Conservation (phyloP, 2,329 filamentous ascomycete species). For the Akanthomyces dipterigenus region DNA sequence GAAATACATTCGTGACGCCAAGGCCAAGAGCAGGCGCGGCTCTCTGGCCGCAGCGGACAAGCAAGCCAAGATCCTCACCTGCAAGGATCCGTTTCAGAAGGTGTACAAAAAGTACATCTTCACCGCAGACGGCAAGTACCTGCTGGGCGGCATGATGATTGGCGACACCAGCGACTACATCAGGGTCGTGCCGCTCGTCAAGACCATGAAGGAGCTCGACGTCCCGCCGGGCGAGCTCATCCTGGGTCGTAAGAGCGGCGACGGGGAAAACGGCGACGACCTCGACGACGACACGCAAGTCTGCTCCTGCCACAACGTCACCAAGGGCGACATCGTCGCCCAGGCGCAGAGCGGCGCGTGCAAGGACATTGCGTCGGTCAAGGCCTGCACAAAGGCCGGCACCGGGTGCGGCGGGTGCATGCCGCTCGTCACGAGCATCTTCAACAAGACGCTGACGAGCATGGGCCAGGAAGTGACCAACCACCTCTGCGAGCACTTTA, state of each 20-base stretch:
- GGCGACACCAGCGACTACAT: slow-evolving; percentile 87
- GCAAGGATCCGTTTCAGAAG: slow-evolving; percentile 80
- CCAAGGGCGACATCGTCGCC: slow-evolving; percentile 70
- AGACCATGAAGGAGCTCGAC: slow-evolving; percentile 72
- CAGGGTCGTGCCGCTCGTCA: slow-evolving; percentile 82
- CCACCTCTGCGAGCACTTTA: slow-evolving; percentile 77
- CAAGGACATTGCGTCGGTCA: slow-evolving; percentile 75
- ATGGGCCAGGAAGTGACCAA: slow-evolving; percentile 87
- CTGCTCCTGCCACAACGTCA: slow-evolving; percentile 89
- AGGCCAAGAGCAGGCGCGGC: slow-evolving; percentile 21
- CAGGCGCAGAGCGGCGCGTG: slow-evolving; percentile 71
- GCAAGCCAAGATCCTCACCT: slow-evolving; percentile 74
- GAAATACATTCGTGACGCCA: slow-evolving; percentile 27
- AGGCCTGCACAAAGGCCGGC: slow-evolving; percentile 85
- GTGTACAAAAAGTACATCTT: slow-evolving; percentile 95
- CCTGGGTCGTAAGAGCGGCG: slow-evolving; percentile 61
- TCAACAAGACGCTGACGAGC: slow-evolving; percentile 78
- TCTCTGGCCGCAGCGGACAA: slow-evolving; percentile 20
- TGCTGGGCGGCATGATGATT: slow-evolving; percentile 96
- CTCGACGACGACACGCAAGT: slow-evolving; percentile 81
- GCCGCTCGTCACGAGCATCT: slow-evolving; percentile 81
- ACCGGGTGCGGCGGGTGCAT: slow-evolving; percentile 88
- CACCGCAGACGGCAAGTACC: slow-evolving; percentile 79
- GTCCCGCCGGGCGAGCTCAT: slow-evolving; percentile 77
- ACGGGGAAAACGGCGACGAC: slow-evolving; percentile 65